phyloP scores from a whole-genome alignment of 2,329 filamentous ascomycete species.

The Cadophora sp. region DNA sequence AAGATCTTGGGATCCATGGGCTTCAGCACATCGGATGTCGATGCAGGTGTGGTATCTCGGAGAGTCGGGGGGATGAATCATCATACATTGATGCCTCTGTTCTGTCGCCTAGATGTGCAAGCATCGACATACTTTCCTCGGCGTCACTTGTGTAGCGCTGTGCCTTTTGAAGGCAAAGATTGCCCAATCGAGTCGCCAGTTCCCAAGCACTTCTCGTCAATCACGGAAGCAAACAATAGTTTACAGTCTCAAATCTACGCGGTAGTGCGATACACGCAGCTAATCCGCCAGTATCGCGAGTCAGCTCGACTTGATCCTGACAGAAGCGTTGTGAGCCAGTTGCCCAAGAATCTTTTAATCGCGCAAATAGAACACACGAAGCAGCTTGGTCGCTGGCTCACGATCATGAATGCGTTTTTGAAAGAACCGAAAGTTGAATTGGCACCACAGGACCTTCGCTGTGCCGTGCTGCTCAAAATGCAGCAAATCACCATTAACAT shows the following conservation, averaged over 20 bases:
- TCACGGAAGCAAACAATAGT: neutral
- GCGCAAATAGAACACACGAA: slow-evolving; percentile 8
- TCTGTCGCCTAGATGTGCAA: slow-evolving; percentile 18
- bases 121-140: slow-evolving; percentile 26
- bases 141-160: neutral
- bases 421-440: neutral
- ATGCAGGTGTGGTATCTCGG: neutral
- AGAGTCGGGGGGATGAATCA: slow-evolving; percentile 7
- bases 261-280: neutral
- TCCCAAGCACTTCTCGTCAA: neutral
- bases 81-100: slow-evolving; percentile 11
- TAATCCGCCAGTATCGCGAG: slow-evolving; percentile 3
- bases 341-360: neutral
- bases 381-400: slow-evolving; percentile 8
- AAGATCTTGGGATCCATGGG: slow-evolving; percentile 36
- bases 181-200: neutral
- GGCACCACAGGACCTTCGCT: slow-evolving; percentile 3
- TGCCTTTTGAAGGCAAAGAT: neutral
- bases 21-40: neutral
- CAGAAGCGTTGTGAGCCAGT: neutral
- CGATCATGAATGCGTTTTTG: slow-evolving; percentile 2
- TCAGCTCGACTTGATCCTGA: neutral
- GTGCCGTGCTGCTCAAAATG: slow-evolving; percentile 8
- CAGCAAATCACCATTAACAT: slow-evolving; percentile 7
- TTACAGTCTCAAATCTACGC: neutral